Evolutionary conservation across 495 filamentous ascomycete genomes (phyloP).

Genomic region (Tuber melanosporum): DNA sequence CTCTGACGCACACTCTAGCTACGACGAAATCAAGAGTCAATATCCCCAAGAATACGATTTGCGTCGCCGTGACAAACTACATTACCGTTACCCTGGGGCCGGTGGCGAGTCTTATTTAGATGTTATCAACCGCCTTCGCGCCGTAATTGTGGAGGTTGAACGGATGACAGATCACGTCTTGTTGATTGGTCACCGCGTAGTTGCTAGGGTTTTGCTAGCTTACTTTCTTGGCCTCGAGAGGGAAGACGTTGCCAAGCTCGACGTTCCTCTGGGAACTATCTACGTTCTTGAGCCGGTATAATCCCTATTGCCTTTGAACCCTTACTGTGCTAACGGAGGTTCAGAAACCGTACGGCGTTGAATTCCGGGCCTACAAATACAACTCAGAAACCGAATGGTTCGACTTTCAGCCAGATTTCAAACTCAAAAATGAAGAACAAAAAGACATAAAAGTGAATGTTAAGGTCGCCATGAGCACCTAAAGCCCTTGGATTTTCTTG

Average conservation of each 20-base stretch:
- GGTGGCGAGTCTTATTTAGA: conserved; percentile 95
- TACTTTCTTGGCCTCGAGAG: conserved; percentile 90
- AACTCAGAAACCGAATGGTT: conserved; percentile 71
- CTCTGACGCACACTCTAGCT: conserved; percentile 41
- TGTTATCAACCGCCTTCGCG: conserved; percentile 88
- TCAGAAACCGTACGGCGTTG: conserved; percentile 87
- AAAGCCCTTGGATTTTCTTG: neutral
- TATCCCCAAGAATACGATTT: conserved; percentile 70
- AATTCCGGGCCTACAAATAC: conserved; percentile 89
- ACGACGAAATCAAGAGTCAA: conserved; percentile 70
- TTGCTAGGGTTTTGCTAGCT: conserved; percentile 83
- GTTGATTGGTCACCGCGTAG: conserved; percentile 80
- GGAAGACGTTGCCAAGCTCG: conserved; percentile 84
- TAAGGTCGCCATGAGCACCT: conserved; percentile 6
- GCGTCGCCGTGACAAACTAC: conserved; percentile 73
- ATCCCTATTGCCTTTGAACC: neutral
- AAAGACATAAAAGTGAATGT: conserved; percentile 37
- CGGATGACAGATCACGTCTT: conserved; percentile 92
- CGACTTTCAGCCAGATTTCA: conserved; percentile 64
- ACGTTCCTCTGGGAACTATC: conserved; percentile 83
- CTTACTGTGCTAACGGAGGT: conserved; percentile 6
- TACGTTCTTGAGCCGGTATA: conserved; percentile 78
- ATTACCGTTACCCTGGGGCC: conserved; percentile 88
- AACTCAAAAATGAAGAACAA: conserved; percentile 39
- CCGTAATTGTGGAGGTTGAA: conserved; percentile 94